Conservation (phyloP, 345 rosid species). For the Anastatica hierochuntica region DNA sequence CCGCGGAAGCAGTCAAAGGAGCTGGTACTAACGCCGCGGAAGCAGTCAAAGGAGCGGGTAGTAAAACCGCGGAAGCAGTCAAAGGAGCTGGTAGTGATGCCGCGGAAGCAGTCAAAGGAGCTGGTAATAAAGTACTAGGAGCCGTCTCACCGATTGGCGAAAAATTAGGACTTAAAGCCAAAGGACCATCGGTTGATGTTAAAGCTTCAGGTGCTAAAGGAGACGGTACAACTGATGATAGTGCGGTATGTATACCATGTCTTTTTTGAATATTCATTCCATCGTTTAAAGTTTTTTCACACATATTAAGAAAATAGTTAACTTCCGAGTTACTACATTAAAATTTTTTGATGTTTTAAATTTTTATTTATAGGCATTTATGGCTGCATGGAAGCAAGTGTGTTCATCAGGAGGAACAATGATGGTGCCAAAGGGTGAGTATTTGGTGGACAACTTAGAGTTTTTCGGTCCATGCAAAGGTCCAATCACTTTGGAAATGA, state of each 20-base stretch:
- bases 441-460: conserved; percentile 17
- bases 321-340: too few relatives aligned
- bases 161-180: neutral
- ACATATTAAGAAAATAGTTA: too few relatives aligned
- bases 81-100: neutral
- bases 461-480: conserved; percentile 43
- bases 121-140: neutral
- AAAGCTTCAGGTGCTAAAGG: conserved; percentile 31
- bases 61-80: neutral
- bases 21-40: too few relatives aligned
- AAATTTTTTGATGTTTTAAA: too few relatives aligned
- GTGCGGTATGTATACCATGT: conserved; percentile 16
- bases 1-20: neutral
- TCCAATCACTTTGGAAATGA: conserved; percentile 23
- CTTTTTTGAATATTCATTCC: too few relatives aligned
- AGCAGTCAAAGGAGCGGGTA: neutral
- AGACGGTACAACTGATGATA: conserved; percentile 29
- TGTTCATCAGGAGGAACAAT: conserved; percentile 23
- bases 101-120: too few relatives aligned
- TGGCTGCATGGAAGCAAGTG: conserved; percentile 28
- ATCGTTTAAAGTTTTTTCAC: too few relatives aligned
- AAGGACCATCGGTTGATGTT: conserved; percentile 2
- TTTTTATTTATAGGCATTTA: conserved; percentile 23
- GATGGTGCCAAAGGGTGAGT: conserved; percentile 32
- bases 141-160: neutral